These are phyloP conservation scores for Gaultheria prostrata DNA, from an alignment of 148 eudicot genomes.

Conservation along the genomic window DNA sequence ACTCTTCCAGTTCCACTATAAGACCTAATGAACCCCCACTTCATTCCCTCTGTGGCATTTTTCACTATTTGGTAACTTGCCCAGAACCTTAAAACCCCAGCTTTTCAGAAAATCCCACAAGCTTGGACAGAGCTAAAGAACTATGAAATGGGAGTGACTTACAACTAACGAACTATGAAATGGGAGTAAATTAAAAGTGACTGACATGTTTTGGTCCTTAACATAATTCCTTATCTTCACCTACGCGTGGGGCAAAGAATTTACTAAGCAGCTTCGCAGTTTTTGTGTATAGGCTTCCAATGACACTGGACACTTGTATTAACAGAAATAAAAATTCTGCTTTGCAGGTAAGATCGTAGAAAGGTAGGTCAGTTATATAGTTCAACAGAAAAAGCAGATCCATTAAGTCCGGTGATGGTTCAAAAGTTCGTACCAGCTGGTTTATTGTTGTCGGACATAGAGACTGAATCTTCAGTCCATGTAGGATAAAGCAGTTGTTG, in stretches of 20 bases:
- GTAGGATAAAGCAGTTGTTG: conserved; percentile 96
- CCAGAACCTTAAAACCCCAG: neutral
- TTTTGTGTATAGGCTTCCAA: neutral
- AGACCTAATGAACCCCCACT: neutral
- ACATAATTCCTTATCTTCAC: neutral
- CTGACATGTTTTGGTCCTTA: neutral
- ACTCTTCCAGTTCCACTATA: neutral
- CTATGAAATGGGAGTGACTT: neutral
- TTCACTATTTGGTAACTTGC: neutral
- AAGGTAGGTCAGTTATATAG: neutral
- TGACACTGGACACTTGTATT: neutral
- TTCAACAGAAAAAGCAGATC: neutral
- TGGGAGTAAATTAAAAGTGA: neutral
- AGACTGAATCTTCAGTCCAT: conserved; percentile 55
- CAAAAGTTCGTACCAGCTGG: conserved; percentile 45
- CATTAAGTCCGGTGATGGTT: neutral
- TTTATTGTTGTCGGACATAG: conserved; percentile 33
- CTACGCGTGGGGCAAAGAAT: neutral
- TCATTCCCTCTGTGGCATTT: neutral
- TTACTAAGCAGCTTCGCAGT: neutral
- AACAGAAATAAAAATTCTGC: neutral
- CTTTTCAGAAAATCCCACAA: neutral
- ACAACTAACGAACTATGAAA: neutral
- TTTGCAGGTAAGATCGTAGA: neutral
- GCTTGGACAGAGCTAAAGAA: neutral